Base-by-base conservation (phyloP, 306 rosid species). In the Spatholobus suberectus region DNA sequence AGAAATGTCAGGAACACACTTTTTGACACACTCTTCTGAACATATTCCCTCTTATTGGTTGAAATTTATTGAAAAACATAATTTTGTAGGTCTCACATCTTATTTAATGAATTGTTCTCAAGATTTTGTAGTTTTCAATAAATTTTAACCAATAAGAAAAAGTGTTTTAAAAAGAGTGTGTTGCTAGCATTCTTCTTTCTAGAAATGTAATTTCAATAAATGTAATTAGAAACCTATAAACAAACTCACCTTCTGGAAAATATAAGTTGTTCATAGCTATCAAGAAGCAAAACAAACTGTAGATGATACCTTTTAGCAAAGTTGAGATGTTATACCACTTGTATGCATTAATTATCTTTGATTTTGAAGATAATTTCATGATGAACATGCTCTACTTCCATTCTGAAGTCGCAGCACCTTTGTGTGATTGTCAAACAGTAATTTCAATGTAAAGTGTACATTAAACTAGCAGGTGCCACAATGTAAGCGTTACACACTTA, bases 401-500 rank as follows among this genome's bases (percentile, higher is more conserved):
- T 38, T 37, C 26, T 35, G 8, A 65, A 34, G 26, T 65, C 23
- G 12, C 74, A 41, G 54, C 51, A 40, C 13, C 52, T 67, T 40
- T n/a, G 49, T 18, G 29, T 57, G 43, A 69, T 40, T 69, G 18
- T 41, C 54, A 69, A 43, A 34, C 27, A 40, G 27, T 15, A 37
- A 38, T 34, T 27, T 12, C 59, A 66, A 40, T 32, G n/a, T 66
- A 66, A 34, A 67, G 59, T 49, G 18, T 51, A 51, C 74, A 77
- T 34, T 21, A 63, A 77, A 77, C 21, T 14, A 46, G 51, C 37
- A 20, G 26, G 65, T 32, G 52, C 51, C 21, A 78, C 23, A 47
- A 17, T 14, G 70, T 44, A 57, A 57, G 20, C 62, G 21, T 32
- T 46, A 46, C 62, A 61, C 62, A 44, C 78, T 79, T 32, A 58